These are phyloP conservation scores for Tirmania nivea DNA, from an alignment of 495 filamentous ascomycete species.

Conservation along the genomic window DNA sequence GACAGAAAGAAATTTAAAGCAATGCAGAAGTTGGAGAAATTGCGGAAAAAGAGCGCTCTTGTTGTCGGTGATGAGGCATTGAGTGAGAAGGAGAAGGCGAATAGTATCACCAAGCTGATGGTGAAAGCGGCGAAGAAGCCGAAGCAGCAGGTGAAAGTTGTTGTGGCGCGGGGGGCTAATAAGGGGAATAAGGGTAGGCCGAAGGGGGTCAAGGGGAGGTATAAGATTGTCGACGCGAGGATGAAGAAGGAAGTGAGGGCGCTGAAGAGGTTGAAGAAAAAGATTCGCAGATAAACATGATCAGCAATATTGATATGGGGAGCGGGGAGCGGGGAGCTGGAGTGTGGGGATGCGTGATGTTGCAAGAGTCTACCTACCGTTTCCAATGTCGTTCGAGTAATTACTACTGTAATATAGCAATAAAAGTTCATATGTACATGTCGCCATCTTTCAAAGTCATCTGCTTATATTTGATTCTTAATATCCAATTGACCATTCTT, in stretches of 20 bases:
- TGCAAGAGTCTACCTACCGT: no score
- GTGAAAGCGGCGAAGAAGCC: constrained; percentile 61
- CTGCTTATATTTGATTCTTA: no score
- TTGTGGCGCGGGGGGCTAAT: constrained; percentile 72
- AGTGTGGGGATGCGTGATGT: no score
- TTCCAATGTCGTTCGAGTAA: no score
- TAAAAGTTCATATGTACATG: no score
- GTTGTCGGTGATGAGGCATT: constrained; percentile 72
- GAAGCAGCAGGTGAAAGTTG: constrained; percentile 62
- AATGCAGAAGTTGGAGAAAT: constrained; percentile 69
- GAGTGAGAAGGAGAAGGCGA: constrained; percentile 86
- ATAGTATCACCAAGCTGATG: constrained; percentile 61
- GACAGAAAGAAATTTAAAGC: constrained; percentile 93
- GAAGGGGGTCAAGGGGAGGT: constrained; percentile 79
- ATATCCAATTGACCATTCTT: no score
- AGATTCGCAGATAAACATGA: constrained; percentile 12
- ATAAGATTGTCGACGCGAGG: constrained; percentile 94
- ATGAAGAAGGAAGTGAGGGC: constrained; percentile 97
- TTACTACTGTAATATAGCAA: no score
- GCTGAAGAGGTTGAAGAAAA: constrained; percentile 61
- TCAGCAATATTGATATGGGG: no score
- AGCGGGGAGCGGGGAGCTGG: no score
- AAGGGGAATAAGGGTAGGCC: constrained; percentile 48
- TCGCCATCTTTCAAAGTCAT: no score
- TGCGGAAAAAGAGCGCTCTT: constrained; percentile 81